Evolutionary conservation across 2,329 filamentous ascomycete species (phyloP).

Genomic region (Stromatinia cepivora): DNA sequence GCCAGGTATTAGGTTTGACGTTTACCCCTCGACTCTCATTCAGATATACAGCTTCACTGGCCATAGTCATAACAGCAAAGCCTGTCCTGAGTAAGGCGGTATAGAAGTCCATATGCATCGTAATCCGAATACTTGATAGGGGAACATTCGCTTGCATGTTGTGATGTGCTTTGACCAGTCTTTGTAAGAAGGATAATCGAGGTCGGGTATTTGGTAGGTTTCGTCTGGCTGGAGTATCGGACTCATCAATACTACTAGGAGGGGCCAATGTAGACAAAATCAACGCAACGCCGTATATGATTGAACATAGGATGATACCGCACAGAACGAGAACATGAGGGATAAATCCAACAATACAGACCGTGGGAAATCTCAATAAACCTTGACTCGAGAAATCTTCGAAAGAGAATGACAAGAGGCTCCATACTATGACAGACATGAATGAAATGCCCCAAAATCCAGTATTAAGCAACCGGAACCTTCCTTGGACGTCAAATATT

Average conservation of each 20-base stretch:
- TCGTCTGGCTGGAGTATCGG: conserved; percentile 43
- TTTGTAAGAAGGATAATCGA: conserved; percentile 53
- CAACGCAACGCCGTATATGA: conserved; percentile 78
- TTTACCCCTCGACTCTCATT: conserved; percentile 82
- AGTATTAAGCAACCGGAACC: conserved; percentile 80
- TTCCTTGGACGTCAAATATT: conserved; percentile 75
- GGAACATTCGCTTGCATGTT: conserved; percentile 94
- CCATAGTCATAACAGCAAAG: conserved; percentile 85
- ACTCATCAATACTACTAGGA: conserved; percentile 31
- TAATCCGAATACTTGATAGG: conserved; percentile 75
- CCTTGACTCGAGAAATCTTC: conserved; percentile 63
- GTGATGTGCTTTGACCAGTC: conserved; percentile 70
- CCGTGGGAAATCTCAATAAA: conserved; percentile 84
- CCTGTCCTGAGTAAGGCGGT: conserved; percentile 83
- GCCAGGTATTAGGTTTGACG: conserved; percentile 78
- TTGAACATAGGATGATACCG: conserved; percentile 73
- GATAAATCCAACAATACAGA: conserved; percentile 92
- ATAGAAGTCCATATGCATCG: conserved; percentile 92
- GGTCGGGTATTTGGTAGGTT: conserved; percentile 18
- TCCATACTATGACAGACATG: conserved; percentile 82
- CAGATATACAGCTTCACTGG: conserved; percentile 92
- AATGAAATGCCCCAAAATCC: conserved; percentile 88
- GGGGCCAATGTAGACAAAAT: conserved; percentile 68
- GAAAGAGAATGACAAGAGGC: conserved; percentile 62
- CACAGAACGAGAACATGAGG: conserved; percentile 84